These are phyloP conservation scores for Myriosclerotinia scirpicola DNA, from an alignment of 2,329 filamentous ascomycete species.

Conservation along the genomic window DNA sequence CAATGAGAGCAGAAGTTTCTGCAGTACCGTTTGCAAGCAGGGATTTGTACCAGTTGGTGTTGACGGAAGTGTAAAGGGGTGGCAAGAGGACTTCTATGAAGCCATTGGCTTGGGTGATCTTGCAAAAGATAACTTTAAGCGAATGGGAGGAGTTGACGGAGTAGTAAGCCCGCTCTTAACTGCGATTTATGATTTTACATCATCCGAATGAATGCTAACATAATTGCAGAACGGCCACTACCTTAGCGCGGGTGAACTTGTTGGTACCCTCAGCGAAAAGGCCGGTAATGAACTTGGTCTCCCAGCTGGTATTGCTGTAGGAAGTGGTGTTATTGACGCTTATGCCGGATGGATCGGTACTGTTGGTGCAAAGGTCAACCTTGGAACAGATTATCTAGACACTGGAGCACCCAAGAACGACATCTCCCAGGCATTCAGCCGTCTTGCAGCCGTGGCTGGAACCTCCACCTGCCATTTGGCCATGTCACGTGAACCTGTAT, in stretches of 20 bases:
- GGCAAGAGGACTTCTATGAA: constrained; percentile 92
- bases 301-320: constrained; percentile 83
- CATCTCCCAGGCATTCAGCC: constrained; percentile 87
- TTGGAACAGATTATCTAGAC: constrained; percentile 67
- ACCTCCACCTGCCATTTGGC: constrained; percentile 97
- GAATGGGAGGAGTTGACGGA: constrained; percentile 91
- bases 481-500: constrained; percentile 90
- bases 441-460: constrained; percentile 89
- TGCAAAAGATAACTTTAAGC: constrained; percentile 81
- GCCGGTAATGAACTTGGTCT: constrained; percentile 83
- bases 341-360: constrained; percentile 99
- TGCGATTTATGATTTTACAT: constrained; percentile 34
- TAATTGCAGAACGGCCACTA: constrained; percentile 78
- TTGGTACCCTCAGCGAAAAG: constrained; percentile 80
- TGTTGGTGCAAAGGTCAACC: constrained; percentile 91
- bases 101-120: constrained; percentile 86
- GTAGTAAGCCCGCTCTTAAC: constrained; percentile 69
- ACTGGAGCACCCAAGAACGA: constrained; percentile 73
- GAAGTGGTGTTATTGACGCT: constrained; percentile 95
- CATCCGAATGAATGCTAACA: constrained; percentile 24
- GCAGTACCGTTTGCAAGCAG: constrained; percentile 96
- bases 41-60: constrained; percentile 96
- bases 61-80: constrained; percentile 94
- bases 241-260: constrained; percentile 86
- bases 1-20: constrained; percentile 88